Evolutionary conservation across 2,329 filamentous ascomycete genomes (phyloP).

Genomic region (Clonostachys chloroleuca): DNA sequence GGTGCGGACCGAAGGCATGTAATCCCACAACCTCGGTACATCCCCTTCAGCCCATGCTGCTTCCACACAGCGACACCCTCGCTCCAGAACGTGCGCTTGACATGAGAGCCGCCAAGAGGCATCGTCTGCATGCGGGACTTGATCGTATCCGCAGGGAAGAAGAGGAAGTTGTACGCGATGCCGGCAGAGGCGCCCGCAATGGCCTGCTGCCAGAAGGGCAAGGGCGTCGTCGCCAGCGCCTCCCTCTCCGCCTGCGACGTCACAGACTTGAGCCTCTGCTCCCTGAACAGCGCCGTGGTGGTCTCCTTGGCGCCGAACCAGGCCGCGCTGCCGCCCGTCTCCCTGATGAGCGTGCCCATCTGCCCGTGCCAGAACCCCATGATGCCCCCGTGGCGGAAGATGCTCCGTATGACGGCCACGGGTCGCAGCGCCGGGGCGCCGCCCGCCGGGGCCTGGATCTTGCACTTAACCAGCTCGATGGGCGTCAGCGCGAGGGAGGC

Average conservation of each 20-base stretch:
- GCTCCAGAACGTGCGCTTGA: conserved; percentile 63
- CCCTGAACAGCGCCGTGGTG: conserved; percentile 65
- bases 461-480: conserved; percentile 96
- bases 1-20: conserved; percentile 84
- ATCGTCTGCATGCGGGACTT: conserved; percentile 96
- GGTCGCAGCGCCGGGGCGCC: conserved; percentile 52
- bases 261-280: conserved; percentile 40
- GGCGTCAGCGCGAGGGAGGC: conserved; percentile 90
- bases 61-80: conserved; percentile 75
- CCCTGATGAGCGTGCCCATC: conserved; percentile 85
- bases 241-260: conserved; percentile 31
- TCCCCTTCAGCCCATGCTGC: conserved; percentile 73
- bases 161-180: conserved; percentile 93
- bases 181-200: conserved; percentile 83
- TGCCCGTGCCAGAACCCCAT: conserved; percentile 94
- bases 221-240: conserved; percentile 38
- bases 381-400: conserved; percentile 80
- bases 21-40: conserved; percentile 94
- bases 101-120: conserved; percentile 53
- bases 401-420: conserved; percentile 66
- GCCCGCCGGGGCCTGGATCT: conserved; percentile 75
- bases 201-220: conserved; percentile 85
- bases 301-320: conserved; percentile 95
- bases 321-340: conserved; percentile 87
- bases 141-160: conserved; percentile 96